These are phyloP conservation scores for Baudoinia panamericana DNA, from an alignment of 495 filamentous ascomycete genomes.

Conservation along the genomic window DNA sequence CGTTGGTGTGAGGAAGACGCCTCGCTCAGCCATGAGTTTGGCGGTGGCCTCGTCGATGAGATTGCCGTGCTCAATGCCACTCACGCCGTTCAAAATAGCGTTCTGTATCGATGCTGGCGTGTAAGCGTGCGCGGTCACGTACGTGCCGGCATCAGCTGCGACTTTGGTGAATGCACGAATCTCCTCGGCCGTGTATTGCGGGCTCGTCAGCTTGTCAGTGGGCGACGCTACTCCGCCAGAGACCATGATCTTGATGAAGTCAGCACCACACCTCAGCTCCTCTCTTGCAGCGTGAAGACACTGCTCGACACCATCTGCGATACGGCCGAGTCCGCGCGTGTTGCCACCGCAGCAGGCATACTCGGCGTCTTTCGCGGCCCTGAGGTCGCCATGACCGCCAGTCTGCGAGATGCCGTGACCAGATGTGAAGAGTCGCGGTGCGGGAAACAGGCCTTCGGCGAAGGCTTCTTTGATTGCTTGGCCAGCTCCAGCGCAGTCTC, in stretches of 20 bases:
- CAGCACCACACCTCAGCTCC: constrained; percentile 38
- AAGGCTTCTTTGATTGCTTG: constrained; percentile 40
- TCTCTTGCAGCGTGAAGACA: constrained; percentile 39
- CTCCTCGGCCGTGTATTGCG: constrained; percentile 42
- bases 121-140: constrained; percentile 46
- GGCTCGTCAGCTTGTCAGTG: constrained; percentile 36
- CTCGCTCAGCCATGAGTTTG: constrained; percentile 34
- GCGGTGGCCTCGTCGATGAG: constrained; percentile 40
- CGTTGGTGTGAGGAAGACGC: constrained; percentile 40
- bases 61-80: constrained; percentile 45
- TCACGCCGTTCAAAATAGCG: constrained; percentile 42
- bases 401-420: constrained; percentile 36
- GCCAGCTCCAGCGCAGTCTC: constrained; percentile 41
- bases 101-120: constrained; percentile 38
- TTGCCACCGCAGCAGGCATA: constrained; percentile 35
- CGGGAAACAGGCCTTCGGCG: constrained; percentile 37
- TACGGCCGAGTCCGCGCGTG: constrained; percentile 28
- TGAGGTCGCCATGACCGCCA: constrained; percentile 43
- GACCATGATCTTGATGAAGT: constrained; percentile 48
- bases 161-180: constrained; percentile 38
- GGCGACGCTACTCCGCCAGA: constrained; percentile 42
- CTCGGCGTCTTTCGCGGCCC: constrained; percentile 28
- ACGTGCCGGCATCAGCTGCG: constrained; percentile 36
- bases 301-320: constrained; percentile 40
- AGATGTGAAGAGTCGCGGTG: constrained; percentile 32